phyloP scores from a whole-genome alignment of 2,329 filamentous ascomycete species.

The Esteya vermicola region DNA sequence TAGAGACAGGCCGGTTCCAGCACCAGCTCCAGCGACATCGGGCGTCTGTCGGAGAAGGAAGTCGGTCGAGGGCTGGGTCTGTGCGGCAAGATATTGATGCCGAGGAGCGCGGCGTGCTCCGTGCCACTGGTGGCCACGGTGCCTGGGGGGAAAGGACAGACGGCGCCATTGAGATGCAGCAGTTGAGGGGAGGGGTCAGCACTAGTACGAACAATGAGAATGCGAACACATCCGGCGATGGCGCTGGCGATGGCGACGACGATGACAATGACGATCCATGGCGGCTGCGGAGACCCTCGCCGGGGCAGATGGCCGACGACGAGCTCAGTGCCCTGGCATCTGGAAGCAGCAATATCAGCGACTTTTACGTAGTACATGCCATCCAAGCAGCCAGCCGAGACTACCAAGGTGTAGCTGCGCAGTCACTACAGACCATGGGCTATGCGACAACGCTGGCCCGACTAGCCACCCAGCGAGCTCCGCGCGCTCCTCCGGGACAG shows the following conservation, averaged over 20 bases:
- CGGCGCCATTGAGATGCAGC: conserved; percentile 31
- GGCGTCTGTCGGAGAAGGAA: too few relatives aligned
- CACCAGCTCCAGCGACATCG: conserved; percentile 12
- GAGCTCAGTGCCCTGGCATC: conserved; percentile 36
- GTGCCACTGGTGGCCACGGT: conserved; percentile 19
- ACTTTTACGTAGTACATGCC: conserved; percentile 37
- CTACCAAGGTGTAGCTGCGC: conserved; percentile 31
- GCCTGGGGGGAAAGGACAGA: conserved; percentile 18
- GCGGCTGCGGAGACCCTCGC: conserved; percentile 12
- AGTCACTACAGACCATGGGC: conserved; percentile 37
- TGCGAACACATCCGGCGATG: not conserved
- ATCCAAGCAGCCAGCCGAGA: conserved; percentile 32
- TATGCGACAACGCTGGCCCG: conserved; percentile 22
- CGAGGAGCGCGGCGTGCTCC: conserved; percentile 38
- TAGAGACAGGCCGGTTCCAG: conserved; percentile 8
- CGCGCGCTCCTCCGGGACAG: too few relatives aligned
- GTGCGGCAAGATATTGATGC: conserved; percentile 36
- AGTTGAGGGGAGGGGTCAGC: conserved; percentile 15
- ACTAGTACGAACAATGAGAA: conserved; percentile 8
- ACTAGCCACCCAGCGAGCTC: conserved; percentile 4
- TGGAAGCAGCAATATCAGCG: conserved; percentile 38
- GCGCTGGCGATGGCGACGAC: conserved; percentile 13
- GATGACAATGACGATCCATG: conserved; percentile 9
- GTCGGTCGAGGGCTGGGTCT: too few relatives aligned
- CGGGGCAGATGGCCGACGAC: conserved; percentile 19